A percentile compares a stretch with the other conserved stretches of the same genome.
Evolutionary conservation across 148 eudicot genomes (phyloP).

Genomic region (Chenopodium quinoa): DNA sequence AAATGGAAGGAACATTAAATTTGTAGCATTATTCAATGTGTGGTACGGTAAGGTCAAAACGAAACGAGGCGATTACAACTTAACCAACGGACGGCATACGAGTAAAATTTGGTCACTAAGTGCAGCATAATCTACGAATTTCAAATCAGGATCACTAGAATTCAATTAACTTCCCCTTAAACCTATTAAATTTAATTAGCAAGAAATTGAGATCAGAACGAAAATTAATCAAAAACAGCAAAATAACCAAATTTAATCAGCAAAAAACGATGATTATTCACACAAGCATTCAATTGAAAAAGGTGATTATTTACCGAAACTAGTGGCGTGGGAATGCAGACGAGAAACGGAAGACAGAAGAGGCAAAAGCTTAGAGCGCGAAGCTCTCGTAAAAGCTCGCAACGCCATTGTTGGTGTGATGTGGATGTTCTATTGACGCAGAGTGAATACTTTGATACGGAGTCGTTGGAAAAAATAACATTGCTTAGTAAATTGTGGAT

Average conservation of each 20-base stretch:
- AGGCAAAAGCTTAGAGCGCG: constrained; percentile 43
- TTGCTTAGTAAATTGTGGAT: too few species aligned
- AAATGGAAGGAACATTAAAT: too few species aligned
- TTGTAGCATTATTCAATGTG: not conserved
- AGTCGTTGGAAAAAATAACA: too few species aligned
- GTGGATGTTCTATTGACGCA: not conserved
- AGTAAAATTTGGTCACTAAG: not conserved
- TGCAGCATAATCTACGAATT: not conserved
- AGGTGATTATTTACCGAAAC: constrained; percentile 55
- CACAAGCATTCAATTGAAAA: not conserved
- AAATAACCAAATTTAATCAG: not conserved
- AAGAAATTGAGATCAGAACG: not conserved
- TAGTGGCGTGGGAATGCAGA: constrained; percentile 88
- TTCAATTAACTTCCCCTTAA: not conserved
- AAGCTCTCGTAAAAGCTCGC: constrained; percentile 38
- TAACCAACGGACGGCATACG: not conserved
- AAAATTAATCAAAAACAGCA: not conserved
- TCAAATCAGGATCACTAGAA: too few species aligned
- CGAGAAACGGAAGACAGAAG: constrained; percentile 36
- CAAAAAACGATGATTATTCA: not conserved
- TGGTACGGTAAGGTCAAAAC: too few species aligned
- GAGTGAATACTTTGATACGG: too few species aligned
- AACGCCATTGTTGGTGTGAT: constrained; percentile 48
- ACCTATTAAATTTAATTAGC: not conserved
- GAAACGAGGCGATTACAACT: too few species aligned